Evolutionary conservation across 75 land plant genomes (phyloP).

Genomic region (Isoetes taiwanensis): DNA sequence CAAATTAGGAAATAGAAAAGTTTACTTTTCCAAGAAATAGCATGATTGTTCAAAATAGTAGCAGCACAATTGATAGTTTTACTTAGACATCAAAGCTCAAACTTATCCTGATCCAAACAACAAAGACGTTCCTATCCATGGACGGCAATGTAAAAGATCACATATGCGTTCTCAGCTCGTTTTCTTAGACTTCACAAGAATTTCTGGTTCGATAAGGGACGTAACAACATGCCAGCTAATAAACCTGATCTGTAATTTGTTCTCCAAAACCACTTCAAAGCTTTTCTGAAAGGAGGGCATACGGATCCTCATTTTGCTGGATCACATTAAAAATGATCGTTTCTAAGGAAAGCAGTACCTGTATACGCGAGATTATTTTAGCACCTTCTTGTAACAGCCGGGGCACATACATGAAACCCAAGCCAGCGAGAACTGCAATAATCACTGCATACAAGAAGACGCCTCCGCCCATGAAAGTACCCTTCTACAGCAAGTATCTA

Average conservation of each 20-base stretch:
- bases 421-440: not conserved
- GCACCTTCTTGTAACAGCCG: constrained; percentile 1
- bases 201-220: too few relatives aligned
- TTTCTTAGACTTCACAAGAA: not conserved
- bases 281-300: not conserved
- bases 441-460: constrained; percentile 5
- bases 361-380: not conserved
- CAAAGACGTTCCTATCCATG: too few relatives aligned
- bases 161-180: too few relatives aligned
- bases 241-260: not conserved
- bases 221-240: too few relatives aligned
- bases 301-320: constrained; percentile 4
- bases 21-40: too few relatives aligned
- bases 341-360: not conserved
- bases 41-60: too few relatives aligned
- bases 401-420: constrained; percentile 1
- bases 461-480: constrained; percentile 6
- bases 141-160: too few relatives aligned
- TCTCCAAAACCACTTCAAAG: not conserved
- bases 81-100: too few relatives aligned
- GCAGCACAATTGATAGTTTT: too few relatives aligned
- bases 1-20: too few relatives aligned
- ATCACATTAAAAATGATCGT: not conserved
- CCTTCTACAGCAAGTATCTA: too few relatives aligned
- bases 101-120: too few relatives aligned